phyloP scores from a whole-genome alignment of 2,329 filamentous ascomycete species.

The Didymella pinodella region DNA sequence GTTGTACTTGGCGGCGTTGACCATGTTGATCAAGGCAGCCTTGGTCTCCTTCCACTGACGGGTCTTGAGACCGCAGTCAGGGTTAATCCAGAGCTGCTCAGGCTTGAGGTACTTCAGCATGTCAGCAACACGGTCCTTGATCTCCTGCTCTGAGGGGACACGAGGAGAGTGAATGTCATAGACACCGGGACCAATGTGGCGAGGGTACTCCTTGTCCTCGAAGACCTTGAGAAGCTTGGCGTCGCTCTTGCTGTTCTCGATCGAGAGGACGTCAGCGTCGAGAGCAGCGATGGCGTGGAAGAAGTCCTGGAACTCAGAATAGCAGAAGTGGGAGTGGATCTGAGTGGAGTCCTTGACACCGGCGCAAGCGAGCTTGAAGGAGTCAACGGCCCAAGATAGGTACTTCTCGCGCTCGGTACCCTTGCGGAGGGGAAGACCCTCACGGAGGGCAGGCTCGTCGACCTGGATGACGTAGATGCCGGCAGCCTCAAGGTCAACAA shows the following conservation, averaged over 20 bases:
- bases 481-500: slow-evolving; percentile 95
- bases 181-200: slow-evolving; percentile 98
- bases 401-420: slow-evolving; percentile 97
- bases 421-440: slow-evolving; percentile 95
- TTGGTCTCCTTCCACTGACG: slow-evolving; percentile 99
- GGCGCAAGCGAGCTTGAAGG: slow-evolving; percentile 94
- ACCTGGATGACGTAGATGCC: slow-evolving; percentile 99
- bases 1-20: slow-evolving; percentile 97
- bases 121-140: slow-evolving; percentile 96
- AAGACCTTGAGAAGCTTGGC: slow-evolving; percentile 99
- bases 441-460: slow-evolving; percentile 97
- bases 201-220: slow-evolving; percentile 94
- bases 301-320: slow-evolving; percentile 99
- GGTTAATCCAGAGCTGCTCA: slow-evolving; percentile 99
- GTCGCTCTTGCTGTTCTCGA: slow-evolving; percentile 99
- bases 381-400: slow-evolving; percentile 96
- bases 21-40: slow-evolving; percentile 94
- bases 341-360: slow-evolving; percentile 95
- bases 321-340: slow-evolving; percentile 99
- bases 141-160: slow-evolving; percentile 96
- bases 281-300: slow-evolving; percentile 99
- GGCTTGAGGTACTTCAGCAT: slow-evolving; percentile 96
- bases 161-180: slow-evolving; percentile 99
- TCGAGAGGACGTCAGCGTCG: slow-evolving; percentile 96
- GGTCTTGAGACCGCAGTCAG: slow-evolving; percentile 99